Conservation (phyloP, 331 rosid species). For the Phaseolus coccineus region DNA sequence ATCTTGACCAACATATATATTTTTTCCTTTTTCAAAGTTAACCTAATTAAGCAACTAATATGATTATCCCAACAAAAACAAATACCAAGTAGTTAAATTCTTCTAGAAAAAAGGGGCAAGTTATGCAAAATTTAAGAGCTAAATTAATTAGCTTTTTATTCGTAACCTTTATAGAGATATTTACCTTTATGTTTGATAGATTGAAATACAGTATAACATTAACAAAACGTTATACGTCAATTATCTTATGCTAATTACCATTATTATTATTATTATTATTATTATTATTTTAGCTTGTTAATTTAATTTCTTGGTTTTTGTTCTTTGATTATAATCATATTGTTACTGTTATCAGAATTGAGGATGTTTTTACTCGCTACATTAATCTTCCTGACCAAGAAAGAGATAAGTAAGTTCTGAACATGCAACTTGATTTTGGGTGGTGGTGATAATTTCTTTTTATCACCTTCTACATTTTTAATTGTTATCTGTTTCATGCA, state of each 20-base stretch:
- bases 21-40: background rate
- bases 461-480: conserved; percentile 3
- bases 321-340: background rate
- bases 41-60: background rate
- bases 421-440: background rate
- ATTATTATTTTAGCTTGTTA: background rate
- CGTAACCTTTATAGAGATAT: background rate
- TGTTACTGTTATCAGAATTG: conserved; percentile 60
- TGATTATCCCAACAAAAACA: background rate
- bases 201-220: background rate
- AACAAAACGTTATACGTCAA: background rate
- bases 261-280: background rate
- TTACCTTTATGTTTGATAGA: background rate
- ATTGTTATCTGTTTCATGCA: conserved; percentile 44
- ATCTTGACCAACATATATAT: conserved; percentile 40
- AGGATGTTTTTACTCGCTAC: conserved; percentile 79
- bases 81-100: background rate
- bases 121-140: background rate
- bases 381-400: conserved; percentile 80
- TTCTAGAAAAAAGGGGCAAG: background rate
- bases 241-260: no score
- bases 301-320: background rate
- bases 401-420: conserved; percentile 72
- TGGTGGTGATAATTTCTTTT: background rate
- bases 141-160: background rate